Evolutionary conservation across 2,329 filamentous ascomycete genomes (phyloP).

Genomic region (Arthrobotrys sphaeroides): DNA sequence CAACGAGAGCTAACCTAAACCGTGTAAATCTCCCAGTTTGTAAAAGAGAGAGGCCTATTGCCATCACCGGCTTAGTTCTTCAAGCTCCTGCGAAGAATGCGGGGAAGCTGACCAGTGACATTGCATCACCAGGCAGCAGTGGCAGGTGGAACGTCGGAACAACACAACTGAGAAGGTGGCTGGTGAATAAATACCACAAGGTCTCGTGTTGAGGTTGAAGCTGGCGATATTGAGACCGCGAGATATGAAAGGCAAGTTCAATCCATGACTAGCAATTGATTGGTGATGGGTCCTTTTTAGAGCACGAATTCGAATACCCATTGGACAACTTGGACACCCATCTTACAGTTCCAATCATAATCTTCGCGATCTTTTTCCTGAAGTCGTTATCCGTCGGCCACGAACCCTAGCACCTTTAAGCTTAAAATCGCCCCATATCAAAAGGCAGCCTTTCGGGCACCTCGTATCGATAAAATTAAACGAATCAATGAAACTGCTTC

Average conservation of each 20-base stretch:
- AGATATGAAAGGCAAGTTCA: not conserved
- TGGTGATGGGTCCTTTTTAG: not conserved
- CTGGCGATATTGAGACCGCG: not conserved
- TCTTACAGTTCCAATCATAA: not conserved
- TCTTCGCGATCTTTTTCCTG: not conserved
- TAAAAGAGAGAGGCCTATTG: not conserved
- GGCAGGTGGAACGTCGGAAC: not conserved
- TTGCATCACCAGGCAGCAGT: constrained; percentile 6
- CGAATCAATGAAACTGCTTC: constrained; percentile 39
- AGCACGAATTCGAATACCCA: not conserved
- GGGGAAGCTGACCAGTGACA: constrained; percentile 13
- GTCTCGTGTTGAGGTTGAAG: constrained; percentile 9
- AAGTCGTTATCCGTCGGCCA: not conserved
- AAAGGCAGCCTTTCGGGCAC: not conserved
- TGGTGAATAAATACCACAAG: constrained; percentile 40
- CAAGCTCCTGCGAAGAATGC: constrained; percentile 6
- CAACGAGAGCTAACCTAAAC: not conserved
- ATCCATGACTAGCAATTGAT: not conserved
- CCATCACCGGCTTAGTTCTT: constrained; percentile 5
- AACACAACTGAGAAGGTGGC: constrained; percentile 15
- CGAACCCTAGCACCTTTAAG: constrained; percentile 36
- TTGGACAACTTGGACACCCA: not conserved
- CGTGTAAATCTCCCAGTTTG: not conserved
- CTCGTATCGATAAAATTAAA: constrained; percentile 52
- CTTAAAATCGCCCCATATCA: constrained; percentile 33